Percentiles rank a stretch among this genome's conserved stretches.
These are phyloP conservation scores for Pleodorina starrii DNA, from an alignment of 139 green algal species.

Conservation along the genomic window DNA sequence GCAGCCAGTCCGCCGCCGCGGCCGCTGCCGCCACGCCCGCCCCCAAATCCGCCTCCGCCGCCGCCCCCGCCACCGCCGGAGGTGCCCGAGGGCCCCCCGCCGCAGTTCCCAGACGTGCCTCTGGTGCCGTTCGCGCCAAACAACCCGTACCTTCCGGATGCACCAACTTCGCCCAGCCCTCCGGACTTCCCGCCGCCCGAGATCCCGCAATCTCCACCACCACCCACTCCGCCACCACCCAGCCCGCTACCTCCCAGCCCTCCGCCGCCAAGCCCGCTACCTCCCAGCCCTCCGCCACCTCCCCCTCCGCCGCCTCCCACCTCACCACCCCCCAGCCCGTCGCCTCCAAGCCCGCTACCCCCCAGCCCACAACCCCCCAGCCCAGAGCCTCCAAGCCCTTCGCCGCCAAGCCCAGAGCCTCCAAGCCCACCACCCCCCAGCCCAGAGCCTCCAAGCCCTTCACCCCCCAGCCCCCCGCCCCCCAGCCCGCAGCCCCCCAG, in stretches of 20 bases:
- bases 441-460: background rate
- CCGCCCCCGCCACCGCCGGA: background rate
- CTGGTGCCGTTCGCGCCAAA: background rate
- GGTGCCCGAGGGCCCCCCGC: background rate
- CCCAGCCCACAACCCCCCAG: background rate
- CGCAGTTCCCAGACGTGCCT: background rate
- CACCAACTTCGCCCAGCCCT: too few species aligned
- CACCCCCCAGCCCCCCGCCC: background rate
- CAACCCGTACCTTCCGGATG: background rate
- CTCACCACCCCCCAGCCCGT: background rate
- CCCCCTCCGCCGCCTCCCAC: background rate
- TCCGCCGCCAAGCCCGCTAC: background rate
- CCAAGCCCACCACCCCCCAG: background rate
- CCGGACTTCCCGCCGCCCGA: background rate
- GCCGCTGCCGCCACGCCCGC: background rate
- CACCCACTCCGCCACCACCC: background rate
- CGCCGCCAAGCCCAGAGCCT: background rate
- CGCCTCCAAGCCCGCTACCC: background rate
- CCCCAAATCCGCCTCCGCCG: too few species aligned
- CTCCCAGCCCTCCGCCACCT: background rate
- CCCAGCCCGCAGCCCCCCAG: background rate
- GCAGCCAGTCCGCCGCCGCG: background rate
- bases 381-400: background rate
- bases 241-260: background rate
- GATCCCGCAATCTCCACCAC: background rate